phyloP scores from a whole-genome alignment of 2,329 filamentous ascomycete genomes.

The Colletotrichum sp. region DNA sequence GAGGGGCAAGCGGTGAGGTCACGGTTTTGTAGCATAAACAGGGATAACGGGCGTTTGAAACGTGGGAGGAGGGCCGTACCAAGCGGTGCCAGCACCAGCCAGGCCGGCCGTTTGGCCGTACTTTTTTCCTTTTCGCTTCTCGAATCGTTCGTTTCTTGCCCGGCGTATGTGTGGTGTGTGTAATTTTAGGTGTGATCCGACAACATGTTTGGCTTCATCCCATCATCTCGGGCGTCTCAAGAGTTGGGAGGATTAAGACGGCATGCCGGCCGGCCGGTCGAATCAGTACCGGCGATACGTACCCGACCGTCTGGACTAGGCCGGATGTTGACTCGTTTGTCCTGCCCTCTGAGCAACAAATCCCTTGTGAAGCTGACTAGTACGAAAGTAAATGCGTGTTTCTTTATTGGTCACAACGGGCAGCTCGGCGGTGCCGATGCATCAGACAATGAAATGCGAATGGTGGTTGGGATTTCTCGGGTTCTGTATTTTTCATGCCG shows the following conservation, averaged over 20 bases:
- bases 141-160: not conserved
- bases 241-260: not conserved
- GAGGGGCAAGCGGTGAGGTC: not conserved
- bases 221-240: slow-evolving; percentile 1
- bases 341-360: not conserved
- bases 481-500: not conserved
- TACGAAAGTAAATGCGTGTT: not conserved
- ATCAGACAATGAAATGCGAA: not conserved
- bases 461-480: not conserved
- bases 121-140: not conserved
- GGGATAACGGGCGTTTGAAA: not conserved
- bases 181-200: not conserved
- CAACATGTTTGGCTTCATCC: slow-evolving; percentile 1
- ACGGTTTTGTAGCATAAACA: not conserved
- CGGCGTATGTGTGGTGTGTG: not conserved
- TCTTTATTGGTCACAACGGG: slow-evolving; percentile 6
- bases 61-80: not conserved
- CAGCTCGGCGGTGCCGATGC: slow-evolving; percentile 9
- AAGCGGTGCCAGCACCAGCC: not conserved
- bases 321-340: not conserved
- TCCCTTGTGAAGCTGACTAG: slow-evolving; percentile 15
- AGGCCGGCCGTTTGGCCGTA: not conserved
- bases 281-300: not conserved
- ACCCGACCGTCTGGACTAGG: not conserved
- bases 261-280: not conserved